Conservation (phyloP, 2,329 filamentous ascomycete species). For the Penicillium digitatum region DNA sequence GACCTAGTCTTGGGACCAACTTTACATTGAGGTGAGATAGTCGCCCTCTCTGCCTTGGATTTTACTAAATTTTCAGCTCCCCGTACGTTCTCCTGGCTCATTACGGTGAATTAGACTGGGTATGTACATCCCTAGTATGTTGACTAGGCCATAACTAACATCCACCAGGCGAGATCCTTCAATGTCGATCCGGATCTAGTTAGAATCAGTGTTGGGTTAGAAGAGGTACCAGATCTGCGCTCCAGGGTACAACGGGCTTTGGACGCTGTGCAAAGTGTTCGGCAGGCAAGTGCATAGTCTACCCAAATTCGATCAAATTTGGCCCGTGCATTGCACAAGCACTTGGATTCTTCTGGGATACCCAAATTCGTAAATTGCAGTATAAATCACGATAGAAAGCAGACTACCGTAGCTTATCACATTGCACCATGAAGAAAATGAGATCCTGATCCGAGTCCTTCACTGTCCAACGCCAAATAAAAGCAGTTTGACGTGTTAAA, state of each 20-base stretch:
- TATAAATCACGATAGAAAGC: conserved; percentile 6
- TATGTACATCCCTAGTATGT: conserved; percentile 35
- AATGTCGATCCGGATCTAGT: conserved; percentile 78
- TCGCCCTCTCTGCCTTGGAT: background rate
- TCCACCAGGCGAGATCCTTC: conserved; percentile 61
- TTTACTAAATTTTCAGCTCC: conserved; percentile 50
- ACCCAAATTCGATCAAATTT: background rate
- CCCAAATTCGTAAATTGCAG: conserved; percentile 13
- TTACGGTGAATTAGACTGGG: conserved; percentile 88
- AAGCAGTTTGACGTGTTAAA: conserved; percentile 12
- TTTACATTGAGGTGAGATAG: conserved; percentile 70
- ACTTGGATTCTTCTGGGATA: background rate
- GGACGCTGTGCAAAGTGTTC: conserved; percentile 46
- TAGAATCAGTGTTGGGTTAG: conserved; percentile 83
- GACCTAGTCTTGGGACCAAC: conserved; percentile 91
- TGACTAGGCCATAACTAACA: conserved; percentile 13
- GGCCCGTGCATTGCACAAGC: background rate
- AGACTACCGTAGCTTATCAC: background rate
- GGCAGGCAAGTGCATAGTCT: conserved; percentile 8
- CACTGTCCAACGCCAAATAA: background rate
- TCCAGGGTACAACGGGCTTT: conserved; percentile 66
- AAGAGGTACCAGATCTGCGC: conserved; percentile 66
- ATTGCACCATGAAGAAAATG: conserved; percentile 8
- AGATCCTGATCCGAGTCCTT: conserved; percentile 2
- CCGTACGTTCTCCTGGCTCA: conserved; percentile 91